Evolutionary conservation across 2,329 filamentous ascomycete genomes (phyloP).

Genomic region (Immersiporthe knoxdaviesiana): DNA sequence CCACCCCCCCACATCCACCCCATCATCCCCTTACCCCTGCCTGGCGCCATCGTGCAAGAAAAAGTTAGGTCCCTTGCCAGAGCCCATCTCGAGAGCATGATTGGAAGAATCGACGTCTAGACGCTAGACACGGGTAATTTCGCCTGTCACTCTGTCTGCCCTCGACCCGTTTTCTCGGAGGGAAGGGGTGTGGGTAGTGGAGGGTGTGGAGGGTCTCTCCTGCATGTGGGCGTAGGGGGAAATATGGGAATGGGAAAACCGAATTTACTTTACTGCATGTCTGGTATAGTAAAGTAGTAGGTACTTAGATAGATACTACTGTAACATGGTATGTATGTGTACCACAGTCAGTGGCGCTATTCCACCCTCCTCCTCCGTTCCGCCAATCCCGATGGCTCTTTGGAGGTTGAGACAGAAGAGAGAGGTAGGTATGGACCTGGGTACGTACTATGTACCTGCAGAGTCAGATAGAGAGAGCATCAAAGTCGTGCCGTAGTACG

Average conservation of each 20-base stretch:
- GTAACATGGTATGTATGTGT: not conserved
- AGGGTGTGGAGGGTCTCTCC: not conserved
- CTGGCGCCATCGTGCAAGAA: not conserved
- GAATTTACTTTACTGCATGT: too few relatives aligned
- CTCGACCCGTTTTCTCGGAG: conserved; percentile 8
- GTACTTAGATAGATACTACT: not conserved
- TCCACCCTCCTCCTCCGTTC: not conserved
- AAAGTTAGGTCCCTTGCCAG: not conserved
- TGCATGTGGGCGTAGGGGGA: not conserved
- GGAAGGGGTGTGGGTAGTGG: not conserved
- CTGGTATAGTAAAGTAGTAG: not conserved
- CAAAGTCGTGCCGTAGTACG: too few relatives aligned
- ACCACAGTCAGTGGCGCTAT: not conserved
- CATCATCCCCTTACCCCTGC: not conserved
- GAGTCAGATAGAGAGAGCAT: too few relatives aligned
- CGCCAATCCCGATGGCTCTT: not conserved
- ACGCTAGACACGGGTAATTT: conserved; percentile 24
- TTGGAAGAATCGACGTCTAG: conserved; percentile 20
- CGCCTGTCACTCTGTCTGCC: conserved; percentile 21
- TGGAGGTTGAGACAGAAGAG: not conserved
- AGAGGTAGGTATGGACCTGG: not conserved
- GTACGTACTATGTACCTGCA: not conserved
- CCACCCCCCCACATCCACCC: too few relatives aligned
- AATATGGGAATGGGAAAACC: too few relatives aligned
- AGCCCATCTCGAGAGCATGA: conserved; percentile 6